These are phyloP conservation scores for Moelleriella libera DNA, from an alignment of 2,329 filamentous ascomycete genomes.

Conservation along the genomic window DNA sequence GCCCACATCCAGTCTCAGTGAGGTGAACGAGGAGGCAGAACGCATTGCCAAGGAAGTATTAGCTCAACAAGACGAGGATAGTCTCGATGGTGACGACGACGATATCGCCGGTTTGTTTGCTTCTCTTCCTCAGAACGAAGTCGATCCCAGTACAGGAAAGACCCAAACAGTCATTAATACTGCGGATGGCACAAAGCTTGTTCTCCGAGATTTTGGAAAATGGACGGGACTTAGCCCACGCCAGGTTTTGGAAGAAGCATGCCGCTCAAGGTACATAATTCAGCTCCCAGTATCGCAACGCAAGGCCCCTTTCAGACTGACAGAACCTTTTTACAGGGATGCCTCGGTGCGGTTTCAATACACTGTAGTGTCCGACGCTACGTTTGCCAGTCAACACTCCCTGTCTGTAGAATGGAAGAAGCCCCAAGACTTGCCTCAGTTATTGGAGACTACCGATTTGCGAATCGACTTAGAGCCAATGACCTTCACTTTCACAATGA, in stretches of 20 bases:
- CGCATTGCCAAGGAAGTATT: slow-evolving; percentile 45
- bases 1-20: slow-evolving; percentile 7
- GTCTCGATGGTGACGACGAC: slow-evolving; percentile 28
- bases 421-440: slow-evolving; percentile 38
- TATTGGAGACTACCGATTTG: slow-evolving; percentile 21
- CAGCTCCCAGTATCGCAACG: neutral
- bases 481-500: slow-evolving; percentile 59
- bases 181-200: slow-evolving; percentile 38
- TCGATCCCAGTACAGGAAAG: slow-evolving; percentile 44
- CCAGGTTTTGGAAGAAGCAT: slow-evolving; percentile 73
- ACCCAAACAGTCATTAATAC: slow-evolving; percentile 39
- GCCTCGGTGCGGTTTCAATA: slow-evolving; percentile 52
- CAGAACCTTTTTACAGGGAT: slow-evolving; percentile 38
- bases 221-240: slow-evolving; percentile 63
- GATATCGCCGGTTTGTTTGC: slow-evolving; percentile 37
- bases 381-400: slow-evolving; percentile 63
- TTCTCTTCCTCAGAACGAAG: slow-evolving; percentile 44
- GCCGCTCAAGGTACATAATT: slow-evolving; percentile 50
- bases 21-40: slow-evolving; percentile 42
- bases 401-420: slow-evolving; percentile 71
- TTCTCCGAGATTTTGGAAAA: slow-evolving; percentile 73
- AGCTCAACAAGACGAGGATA: slow-evolving; percentile 30
- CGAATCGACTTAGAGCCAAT: slow-evolving; percentile 31
- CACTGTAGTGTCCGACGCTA: slow-evolving; percentile 54
- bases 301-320: no score